Percentiles rank a stretch among this genome's conserved stretches.
phyloP scores from a whole-genome alignment of 257 asterid genomes.

The Hygrophila difformis region DNA sequence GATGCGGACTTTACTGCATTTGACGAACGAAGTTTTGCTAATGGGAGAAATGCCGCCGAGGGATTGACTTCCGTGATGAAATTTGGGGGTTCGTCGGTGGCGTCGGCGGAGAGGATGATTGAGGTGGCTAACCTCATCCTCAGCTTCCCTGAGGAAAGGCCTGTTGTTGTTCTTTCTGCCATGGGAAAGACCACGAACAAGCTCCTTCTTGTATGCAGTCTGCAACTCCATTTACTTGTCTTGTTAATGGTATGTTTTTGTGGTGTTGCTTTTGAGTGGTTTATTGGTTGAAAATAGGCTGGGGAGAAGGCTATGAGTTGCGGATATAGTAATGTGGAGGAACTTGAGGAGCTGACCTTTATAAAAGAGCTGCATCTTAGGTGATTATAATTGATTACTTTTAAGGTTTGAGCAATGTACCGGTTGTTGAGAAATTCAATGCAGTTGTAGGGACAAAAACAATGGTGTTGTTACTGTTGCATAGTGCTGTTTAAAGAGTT shows the following conservation, averaged over 20 bases:
- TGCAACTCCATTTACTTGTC: neutral
- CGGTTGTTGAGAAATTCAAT: slow-evolving; percentile 2
- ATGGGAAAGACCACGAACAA: slow-evolving; percentile 84
- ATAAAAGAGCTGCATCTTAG: slow-evolving; percentile 55
- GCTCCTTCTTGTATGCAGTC: slow-evolving; percentile 35
- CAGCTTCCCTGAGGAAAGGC: slow-evolving; percentile 74
- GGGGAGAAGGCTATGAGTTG: slow-evolving; percentile 73
- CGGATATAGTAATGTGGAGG: slow-evolving; percentile 48
- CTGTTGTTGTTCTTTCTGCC: slow-evolving; percentile 78
- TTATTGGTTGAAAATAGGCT: slow-evolving; percentile 31
- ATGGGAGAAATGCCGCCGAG: slow-evolving; percentile 8
- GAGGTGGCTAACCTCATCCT: slow-evolving; percentile 64
- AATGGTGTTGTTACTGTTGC: neutral
- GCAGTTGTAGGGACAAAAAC: neutral
- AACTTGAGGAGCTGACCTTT: slow-evolving; percentile 40
- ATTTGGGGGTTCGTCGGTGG: slow-evolving; percentile 85
- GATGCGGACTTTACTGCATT: slow-evolving; percentile 12
- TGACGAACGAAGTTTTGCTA: slow-evolving; percentile 9
- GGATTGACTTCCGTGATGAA: slow-evolving; percentile 50
- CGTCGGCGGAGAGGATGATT: slow-evolving; percentile 62
- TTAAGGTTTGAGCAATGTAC: neutral
- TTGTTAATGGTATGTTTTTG: neutral
- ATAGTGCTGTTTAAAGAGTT: neutral
- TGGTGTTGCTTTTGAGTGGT: neutral
- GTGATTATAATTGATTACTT: slow-evolving; percentile 19